Evolutionary conservation across 1,284 basidiomycete genomes (phyloP).

Genomic region (Meira miltonrushii): DNA sequence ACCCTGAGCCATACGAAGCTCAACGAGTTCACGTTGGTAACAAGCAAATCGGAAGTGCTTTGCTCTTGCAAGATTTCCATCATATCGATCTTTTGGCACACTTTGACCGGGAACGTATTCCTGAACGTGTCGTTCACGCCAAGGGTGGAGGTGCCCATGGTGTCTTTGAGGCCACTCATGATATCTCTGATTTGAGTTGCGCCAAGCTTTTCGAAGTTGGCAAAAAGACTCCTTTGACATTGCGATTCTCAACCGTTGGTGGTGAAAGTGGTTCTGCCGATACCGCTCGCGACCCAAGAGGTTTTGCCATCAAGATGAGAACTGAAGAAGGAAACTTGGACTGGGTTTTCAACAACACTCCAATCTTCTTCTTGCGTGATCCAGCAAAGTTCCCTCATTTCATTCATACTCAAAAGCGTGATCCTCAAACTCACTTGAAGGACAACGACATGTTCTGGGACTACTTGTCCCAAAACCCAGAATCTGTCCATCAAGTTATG

Average conservation of each 20-base stretch:
- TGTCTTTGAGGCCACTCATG: conserved; percentile 72
- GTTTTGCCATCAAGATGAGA: conserved; percentile 83
- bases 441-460: conserved; percentile 66
- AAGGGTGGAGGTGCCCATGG: conserved; percentile 71
- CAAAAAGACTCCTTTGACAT: conserved; percentile 40
- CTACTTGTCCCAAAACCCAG: conserved; percentile 56
- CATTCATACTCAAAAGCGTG: conserved; percentile 55
- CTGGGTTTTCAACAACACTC: conserved; percentile 37
- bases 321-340: conserved; percentile 66
- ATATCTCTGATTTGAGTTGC: conserved; percentile 72
- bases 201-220: conserved; percentile 55
- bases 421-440: conserved; percentile 80
- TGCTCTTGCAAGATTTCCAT: conserved; percentile 36
- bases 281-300: conserved; percentile 84
- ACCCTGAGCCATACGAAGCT: conserved; percentile 56
- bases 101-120: conserved; percentile 90
- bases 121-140: conserved; percentile 72
- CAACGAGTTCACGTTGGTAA: conserved; percentile 17
- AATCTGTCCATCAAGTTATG: conserved; percentile 22
- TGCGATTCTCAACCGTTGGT: conserved; percentile 38
- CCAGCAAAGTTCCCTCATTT: conserved; percentile 52
- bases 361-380: conserved; percentile 53
- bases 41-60: conserved; percentile 17
- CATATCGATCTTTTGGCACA: conserved; percentile 68
- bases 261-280: conserved; percentile 63